A percentile compares a stretch with the other conserved stretches of the same genome.
These are phyloP conservation scores for Leishmania mexicana DNA, from an alignment of 208 protist genomes.

Conservation along the genomic window DNA sequence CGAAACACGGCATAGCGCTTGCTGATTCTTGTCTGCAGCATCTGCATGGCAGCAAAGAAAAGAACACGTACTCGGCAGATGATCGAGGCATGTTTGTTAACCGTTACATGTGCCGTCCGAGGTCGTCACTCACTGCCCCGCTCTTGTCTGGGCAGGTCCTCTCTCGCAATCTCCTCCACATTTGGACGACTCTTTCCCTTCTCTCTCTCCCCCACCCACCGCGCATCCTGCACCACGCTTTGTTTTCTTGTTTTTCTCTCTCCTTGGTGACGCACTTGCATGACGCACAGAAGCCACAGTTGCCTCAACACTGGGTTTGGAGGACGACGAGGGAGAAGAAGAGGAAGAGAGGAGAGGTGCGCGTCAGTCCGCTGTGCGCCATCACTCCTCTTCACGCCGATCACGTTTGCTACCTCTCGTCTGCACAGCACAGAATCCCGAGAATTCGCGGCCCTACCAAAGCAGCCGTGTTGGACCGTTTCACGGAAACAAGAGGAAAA, in stretches of 20 bases:
- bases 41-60: neutral
- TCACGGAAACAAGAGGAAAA: neutral
- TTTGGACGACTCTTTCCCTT: too few relatives aligned
- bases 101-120: too few relatives aligned
- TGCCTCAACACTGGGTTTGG: neutral
- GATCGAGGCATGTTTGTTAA: too few relatives aligned
- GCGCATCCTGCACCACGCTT: neutral
- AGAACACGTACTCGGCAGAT: neutral
- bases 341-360: neutral
- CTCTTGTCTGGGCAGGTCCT: too few relatives aligned
- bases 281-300: neutral
- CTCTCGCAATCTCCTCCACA: too few relatives aligned
- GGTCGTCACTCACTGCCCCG: too few relatives aligned
- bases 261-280: neutral
- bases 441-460: neutral
- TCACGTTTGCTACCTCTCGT: too few relatives aligned
- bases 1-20: neutral
- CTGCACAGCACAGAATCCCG: neutral
- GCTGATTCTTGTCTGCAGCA: neutral
- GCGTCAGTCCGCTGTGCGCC: neutral
- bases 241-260: slow-evolving; percentile 1
- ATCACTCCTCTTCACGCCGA: neutral
- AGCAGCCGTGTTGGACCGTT: neutral
- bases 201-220: neutral
- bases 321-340: neutral